Evolutionary conservation across 2,329 filamentous ascomycete genomes (phyloP).

Genomic region (Curvularia sp.): DNA sequence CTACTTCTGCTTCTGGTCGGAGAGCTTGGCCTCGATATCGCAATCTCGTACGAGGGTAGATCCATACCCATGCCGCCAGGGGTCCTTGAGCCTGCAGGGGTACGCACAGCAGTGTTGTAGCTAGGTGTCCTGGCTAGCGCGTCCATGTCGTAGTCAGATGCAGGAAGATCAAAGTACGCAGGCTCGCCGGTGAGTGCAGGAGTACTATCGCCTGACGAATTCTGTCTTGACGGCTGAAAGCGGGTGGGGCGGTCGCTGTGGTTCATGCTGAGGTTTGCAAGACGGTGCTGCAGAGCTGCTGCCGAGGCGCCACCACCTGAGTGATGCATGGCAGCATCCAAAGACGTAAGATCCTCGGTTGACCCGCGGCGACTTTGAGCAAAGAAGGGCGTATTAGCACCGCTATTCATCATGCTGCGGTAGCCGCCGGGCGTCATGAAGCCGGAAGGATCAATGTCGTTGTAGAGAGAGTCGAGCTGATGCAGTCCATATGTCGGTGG

Average conservation of each 20-base stretch:
- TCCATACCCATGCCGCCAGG: constrained; percentile 49
- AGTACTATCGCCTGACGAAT: constrained; percentile 49
- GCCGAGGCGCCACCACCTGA: constrained; percentile 58
- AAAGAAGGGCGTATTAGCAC: constrained; percentile 78
- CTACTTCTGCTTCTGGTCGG: constrained; percentile 43
- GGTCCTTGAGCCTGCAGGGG: constrained; percentile 50
- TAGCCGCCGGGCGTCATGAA: constrained; percentile 75
- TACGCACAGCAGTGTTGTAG: constrained; percentile 59
- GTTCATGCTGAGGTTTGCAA: constrained; percentile 58
- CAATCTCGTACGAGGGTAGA: constrained; percentile 56
- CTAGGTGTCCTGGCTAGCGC: constrained; percentile 58
- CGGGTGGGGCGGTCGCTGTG: constrained; percentile 43
- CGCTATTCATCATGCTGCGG: constrained; percentile 62
- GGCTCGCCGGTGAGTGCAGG: constrained; percentile 38
- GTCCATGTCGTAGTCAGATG: constrained; percentile 52
- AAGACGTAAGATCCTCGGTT: constrained; percentile 75
- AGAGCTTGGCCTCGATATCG: constrained; percentile 53
- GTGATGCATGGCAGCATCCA: constrained; percentile 52
- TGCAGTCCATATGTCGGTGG: constrained; percentile 95
- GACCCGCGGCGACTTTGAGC: constrained; percentile 76
- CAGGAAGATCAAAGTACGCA: constrained; percentile 32
- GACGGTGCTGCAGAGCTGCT: constrained; percentile 72
- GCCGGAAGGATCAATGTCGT: constrained; percentile 81
- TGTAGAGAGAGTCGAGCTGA: constrained; percentile 87
- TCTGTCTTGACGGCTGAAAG: constrained; percentile 35